phyloP scores from a whole-genome alignment of 148 eudicot genomes.

The Chenopodium album region DNA sequence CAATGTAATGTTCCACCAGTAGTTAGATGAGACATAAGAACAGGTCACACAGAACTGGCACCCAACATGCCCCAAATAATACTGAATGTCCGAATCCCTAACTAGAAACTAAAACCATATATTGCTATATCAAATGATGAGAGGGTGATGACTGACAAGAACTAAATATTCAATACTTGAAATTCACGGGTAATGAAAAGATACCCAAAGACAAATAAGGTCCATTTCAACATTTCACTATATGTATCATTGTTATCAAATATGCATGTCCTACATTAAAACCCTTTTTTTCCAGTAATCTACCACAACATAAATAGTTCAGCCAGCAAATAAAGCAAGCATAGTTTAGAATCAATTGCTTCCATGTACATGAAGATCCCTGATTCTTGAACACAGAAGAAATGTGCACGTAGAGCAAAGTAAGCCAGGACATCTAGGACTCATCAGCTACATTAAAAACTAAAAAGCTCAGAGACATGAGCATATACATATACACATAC shows the following conservation, averaged over 20 bases:
- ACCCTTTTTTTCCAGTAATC: background rate
- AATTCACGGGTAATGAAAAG: background rate
- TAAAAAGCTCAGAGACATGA: background rate
- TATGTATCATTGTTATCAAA: no score
- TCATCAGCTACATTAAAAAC: background rate
- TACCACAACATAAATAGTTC: background rate
- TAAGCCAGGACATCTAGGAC: background rate
- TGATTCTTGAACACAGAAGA: background rate
- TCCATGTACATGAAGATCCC: background rate
- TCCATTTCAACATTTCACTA: no score
- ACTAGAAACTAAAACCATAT: background rate
- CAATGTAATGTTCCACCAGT: background rate
- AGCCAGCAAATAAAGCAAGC: background rate
- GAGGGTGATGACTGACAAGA: no score
- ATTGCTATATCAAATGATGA: background rate
- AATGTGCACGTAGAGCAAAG: background rate
- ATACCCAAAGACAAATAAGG: background rate
- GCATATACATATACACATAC: background rate
- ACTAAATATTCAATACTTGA: background rate
- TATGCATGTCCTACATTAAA: no score
- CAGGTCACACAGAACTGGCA: background rate
- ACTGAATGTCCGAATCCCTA: no score
- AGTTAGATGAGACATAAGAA: background rate
- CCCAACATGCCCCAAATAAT: no score
- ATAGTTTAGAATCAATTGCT: background rate